phyloP scores from a whole-genome alignment of 2,329 filamentous ascomycete species.

The Fusarium humuli region DNA sequence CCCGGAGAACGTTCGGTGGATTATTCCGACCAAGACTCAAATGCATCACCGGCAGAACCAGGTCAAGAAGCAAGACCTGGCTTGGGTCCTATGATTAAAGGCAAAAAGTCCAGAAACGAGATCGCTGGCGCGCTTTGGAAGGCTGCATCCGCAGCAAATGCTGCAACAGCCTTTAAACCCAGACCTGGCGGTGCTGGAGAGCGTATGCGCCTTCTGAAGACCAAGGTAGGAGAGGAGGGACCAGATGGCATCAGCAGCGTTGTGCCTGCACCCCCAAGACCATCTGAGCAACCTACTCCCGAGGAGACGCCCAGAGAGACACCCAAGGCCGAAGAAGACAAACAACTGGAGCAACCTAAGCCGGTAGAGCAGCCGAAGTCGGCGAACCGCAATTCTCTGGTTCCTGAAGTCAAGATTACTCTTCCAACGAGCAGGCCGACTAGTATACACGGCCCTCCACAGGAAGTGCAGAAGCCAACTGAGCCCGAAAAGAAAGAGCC shows the following conservation, averaged over 20 bases:
- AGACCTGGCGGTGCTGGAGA: conserved; percentile 88
- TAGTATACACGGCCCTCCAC: conserved; percentile 55
- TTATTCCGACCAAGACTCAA: conserved; percentile 26
- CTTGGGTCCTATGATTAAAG: conserved; percentile 91
- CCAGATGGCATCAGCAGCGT: conserved; percentile 92
- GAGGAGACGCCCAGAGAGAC: conserved; percentile 19
- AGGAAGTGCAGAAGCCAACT: conserved; percentile 51
- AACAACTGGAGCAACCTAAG: conserved; percentile 23
- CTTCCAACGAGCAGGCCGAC: conserved; percentile 57
- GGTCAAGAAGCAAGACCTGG: conserved; percentile 38
- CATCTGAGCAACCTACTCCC: conserved; percentile 41
- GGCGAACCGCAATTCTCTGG: conserved; percentile 52
- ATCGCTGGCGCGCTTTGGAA: conserved; percentile 83
- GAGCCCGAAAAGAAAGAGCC: conserved; percentile 56
- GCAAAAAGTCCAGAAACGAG: conserved; percentile 77
- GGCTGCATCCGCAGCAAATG: conserved; percentile 67
- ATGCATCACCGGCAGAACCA: conserved; percentile 15
- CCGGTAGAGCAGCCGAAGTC: conserved; percentile 46
- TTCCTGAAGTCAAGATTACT: conserved; percentile 71
- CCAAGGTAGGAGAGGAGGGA: conserved; percentile 71
- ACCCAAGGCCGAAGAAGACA: conserved; percentile 10
- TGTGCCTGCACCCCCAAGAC: conserved; percentile 79
- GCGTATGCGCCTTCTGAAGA: conserved; percentile 73
- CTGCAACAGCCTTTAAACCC: conserved; percentile 78
- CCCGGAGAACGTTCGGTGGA: conserved; percentile 34